Conservation (phyloP, 179 eudicot genomes). For the Vitellaria paradoxa region DNA sequence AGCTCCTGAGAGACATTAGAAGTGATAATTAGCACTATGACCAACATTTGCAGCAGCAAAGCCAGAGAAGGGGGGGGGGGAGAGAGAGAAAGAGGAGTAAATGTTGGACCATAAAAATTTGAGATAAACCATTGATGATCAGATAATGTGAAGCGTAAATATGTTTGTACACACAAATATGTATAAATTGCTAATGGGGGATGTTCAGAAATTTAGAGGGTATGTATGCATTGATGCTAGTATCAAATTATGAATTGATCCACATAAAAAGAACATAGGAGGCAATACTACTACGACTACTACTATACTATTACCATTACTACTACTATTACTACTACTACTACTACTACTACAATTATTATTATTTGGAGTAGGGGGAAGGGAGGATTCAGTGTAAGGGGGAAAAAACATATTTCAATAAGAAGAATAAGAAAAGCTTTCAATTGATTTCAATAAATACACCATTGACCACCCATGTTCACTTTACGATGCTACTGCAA, state of each 20-base stretch:
- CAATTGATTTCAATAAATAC: not conserved
- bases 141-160: not conserved
- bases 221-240: not conserved
- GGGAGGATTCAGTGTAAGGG: not conserved
- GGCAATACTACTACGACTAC: too few species aligned
- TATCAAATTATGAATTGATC: not conserved
- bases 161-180: not conserved
- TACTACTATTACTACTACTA: too few species aligned
- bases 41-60: not conserved
- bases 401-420: not conserved
- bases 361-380: too few species aligned
- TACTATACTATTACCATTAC: too few species aligned
- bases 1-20: constrained; percentile 55
- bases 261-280: too few species aligned
- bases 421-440: not conserved
- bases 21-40: not conserved
- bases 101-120: not conserved
- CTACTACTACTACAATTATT: too few species aligned
- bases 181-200: not conserved
- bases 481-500: not conserved
- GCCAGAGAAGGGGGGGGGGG: not conserved
- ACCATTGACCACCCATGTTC: not conserved
- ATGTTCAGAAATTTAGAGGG: not conserved
- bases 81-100: not conserved
- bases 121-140: not conserved